Percentiles rank a stretch among this genome's conserved stretches.
Conservation (phyloP, 1,284 basidiomycete genomes). For the Hemileia vastatrix region DNA sequence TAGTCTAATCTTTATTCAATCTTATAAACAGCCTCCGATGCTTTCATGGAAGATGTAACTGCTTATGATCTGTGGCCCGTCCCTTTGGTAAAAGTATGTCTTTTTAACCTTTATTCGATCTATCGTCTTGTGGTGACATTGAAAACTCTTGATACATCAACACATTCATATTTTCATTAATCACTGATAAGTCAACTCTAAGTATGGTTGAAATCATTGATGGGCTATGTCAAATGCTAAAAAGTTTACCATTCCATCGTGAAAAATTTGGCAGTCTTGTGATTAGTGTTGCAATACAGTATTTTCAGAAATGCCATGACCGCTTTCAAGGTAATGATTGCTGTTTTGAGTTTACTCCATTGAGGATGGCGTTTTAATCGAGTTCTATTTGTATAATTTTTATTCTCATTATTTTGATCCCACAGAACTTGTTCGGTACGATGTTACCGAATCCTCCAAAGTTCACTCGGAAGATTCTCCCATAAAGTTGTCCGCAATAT, state of each 20-base stretch:
- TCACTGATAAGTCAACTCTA: too few relatives aligned
- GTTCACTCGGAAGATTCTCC: too few relatives aligned
- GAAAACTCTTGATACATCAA: neutral
- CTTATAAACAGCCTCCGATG: too few relatives aligned
- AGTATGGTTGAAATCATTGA: constrained; percentile 84
- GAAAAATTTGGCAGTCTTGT: constrained; percentile 91
- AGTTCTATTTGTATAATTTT: too few relatives aligned
- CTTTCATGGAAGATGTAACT: too few relatives aligned
- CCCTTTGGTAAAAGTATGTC: too few relatives aligned
- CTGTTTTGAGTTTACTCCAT: constrained; percentile 17
- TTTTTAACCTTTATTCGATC: constrained; percentile 14
- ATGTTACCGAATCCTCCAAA: constrained; percentile 22
- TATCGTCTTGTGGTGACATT: neutral
- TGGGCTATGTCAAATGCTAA: constrained; percentile 82
- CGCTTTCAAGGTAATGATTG: constrained; percentile 60
- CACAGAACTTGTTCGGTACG: constrained; percentile 29
- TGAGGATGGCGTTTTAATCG: too few relatives aligned
- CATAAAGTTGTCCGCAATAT: constrained; percentile 62
- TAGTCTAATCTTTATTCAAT: too few relatives aligned
- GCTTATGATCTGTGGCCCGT: too few relatives aligned
- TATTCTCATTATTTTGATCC: too few relatives aligned
- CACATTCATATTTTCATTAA: too few relatives aligned
- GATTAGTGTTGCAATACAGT: constrained; percentile 88
- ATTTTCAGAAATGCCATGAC: constrained; percentile 86
- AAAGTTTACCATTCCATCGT: constrained; percentile 86